These are phyloP conservation scores for Lanmaoa pseudosensibilis DNA, from an alignment of 768 basidiomycete genomes.

Conservation along the genomic window DNA sequence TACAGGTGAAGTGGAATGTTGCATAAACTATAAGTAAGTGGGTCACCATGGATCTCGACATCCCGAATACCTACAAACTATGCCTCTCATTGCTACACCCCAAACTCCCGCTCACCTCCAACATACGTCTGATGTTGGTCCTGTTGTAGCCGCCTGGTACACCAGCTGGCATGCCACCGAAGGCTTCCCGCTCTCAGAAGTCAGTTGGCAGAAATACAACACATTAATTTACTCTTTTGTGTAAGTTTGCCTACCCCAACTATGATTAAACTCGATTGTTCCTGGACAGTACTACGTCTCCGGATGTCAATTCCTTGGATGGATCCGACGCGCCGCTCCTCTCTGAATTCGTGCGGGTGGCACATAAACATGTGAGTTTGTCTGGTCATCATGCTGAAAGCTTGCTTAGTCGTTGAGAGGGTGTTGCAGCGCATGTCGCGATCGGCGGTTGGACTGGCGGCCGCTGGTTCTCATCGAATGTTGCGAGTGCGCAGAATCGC, in stretches of 20 bases:
- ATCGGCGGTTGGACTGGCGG: slow-evolving; percentile 73
- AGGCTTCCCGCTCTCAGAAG: slow-evolving; percentile 50
- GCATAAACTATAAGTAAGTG: not conserved
- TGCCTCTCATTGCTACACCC: not conserved
- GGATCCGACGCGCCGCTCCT: slow-evolving; percentile 47
- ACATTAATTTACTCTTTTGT: slow-evolving; percentile 67
- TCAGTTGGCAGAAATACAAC: slow-evolving; percentile 67
- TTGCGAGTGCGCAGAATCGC: slow-evolving; percentile 50
- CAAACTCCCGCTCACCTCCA: not conserved
- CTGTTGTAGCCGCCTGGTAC: slow-evolving; percentile 53
- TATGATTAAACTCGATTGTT: not conserved
- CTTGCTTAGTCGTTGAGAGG: slow-evolving; percentile 32
- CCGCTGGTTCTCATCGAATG: slow-evolving; percentile 45
- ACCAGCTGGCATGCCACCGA: slow-evolving; percentile 48
- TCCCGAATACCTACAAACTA: not conserved
- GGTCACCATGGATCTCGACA: not conserved
- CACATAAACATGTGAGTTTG: slow-evolving; percentile 33
- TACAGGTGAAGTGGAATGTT: not conserved
- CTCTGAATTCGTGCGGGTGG: slow-evolving; percentile 55
- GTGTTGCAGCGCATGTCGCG: slow-evolving; percentile 53
- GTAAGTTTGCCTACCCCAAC: slow-evolving; percentile 24
- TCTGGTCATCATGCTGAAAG: not conserved
- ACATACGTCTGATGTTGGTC: not conserved
- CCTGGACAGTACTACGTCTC: slow-evolving; percentile 32
- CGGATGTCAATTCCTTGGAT: slow-evolving; percentile 29